A percentile compares a stretch with the other conserved stretches of the same genome.
Conservation (phyloP, 768 basidiomycete genomes). For the Chalciporus piperatus region DNA sequence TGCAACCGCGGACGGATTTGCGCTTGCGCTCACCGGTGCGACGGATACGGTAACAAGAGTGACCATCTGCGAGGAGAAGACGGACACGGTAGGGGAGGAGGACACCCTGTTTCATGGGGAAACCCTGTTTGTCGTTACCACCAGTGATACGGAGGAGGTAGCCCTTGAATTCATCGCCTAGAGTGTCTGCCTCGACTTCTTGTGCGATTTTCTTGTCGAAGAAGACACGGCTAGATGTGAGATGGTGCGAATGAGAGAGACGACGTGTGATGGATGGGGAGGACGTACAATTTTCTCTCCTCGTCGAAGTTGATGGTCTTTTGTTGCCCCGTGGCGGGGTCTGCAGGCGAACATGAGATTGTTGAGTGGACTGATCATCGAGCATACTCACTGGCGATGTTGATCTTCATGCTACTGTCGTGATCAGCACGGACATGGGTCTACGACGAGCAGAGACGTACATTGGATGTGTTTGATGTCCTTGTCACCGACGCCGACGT, state of each 20-base stretch:
- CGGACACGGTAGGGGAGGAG: slow-evolving; percentile 91
- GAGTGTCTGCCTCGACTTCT: slow-evolving; percentile 85
- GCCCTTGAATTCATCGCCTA: slow-evolving; percentile 96
- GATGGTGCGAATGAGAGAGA: neutral
- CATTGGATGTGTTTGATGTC: slow-evolving; percentile 29
- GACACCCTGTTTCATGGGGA: slow-evolving; percentile 99
- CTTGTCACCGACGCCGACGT: slow-evolving; percentile 40
- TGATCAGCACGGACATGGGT: slow-evolving; percentile 1
- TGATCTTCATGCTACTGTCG: slow-evolving; percentile 82
- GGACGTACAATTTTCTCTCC: slow-evolving; percentile 75
- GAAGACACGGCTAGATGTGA: slow-evolving; percentile 89
- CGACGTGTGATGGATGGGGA: neutral
- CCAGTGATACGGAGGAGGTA: slow-evolving; percentile 97
- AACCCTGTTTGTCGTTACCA: slow-evolving; percentile 98
- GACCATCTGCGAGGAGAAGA: slow-evolving; percentile 91
- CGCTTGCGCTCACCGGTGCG: slow-evolving; percentile 95
- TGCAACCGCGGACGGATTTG: slow-evolving; percentile 98
- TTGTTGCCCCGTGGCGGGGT: slow-evolving; percentile 97
- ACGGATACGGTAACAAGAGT: slow-evolving; percentile 95
- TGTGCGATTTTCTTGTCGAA: slow-evolving; percentile 97
- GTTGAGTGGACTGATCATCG: neutral
- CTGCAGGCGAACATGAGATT: slow-evolving; percentile 37
- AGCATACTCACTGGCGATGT: slow-evolving; percentile 81
- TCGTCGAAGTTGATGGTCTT: slow-evolving; percentile 94
- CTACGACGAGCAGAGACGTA: slow-evolving; percentile 3